These are phyloP conservation scores for Soucietia sequanensis DNA, from an alignment of 805 yeast genomes.

Conservation along the genomic window DNA sequence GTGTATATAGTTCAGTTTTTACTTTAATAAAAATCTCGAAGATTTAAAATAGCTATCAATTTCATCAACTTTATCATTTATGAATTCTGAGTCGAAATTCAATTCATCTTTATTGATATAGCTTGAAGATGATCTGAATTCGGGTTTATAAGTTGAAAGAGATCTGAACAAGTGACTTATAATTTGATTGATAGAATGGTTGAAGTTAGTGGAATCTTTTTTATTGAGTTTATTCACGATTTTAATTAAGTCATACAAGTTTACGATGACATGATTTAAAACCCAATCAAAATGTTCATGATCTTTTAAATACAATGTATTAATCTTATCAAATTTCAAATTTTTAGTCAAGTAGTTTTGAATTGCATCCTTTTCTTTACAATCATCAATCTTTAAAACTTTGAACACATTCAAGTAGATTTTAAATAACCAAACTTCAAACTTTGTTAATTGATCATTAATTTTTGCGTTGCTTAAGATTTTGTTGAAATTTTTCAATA, in stretches of 20 bases:
- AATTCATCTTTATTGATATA: neutral
- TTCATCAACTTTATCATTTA: neutral
- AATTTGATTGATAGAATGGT: neutral
- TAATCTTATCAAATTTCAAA: constrained; percentile 27
- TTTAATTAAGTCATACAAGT: constrained; percentile 13
- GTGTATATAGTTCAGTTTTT: neutral
- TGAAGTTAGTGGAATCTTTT: neutral
- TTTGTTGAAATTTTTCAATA: constrained; percentile 24
- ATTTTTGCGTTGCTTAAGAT: constrained; percentile 13
- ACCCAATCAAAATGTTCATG: constrained; percentile 15
- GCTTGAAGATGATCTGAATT: neutral
- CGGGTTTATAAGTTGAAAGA: neutral
- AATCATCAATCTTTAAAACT: constrained; percentile 18
- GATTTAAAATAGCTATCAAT: constrained; percentile 1
- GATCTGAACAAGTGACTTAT: neutral
- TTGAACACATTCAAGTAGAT: constrained; percentile 26
- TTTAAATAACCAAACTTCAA: constrained; percentile 26
- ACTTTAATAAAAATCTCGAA: neutral
- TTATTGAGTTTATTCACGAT: constrained; percentile 5
- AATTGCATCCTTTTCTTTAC: constrained; percentile 21
- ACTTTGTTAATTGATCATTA: constrained; percentile 12
- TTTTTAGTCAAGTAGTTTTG: constrained; percentile 30
- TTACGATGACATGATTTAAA: constrained; percentile 14
- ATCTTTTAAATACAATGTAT: constrained; percentile 12
- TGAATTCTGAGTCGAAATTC: neutral